A percentile compares a stretch with the other conserved stretches of the same genome.
phyloP scores from a whole-genome alignment of 441 rosid species.

The Erysimum cheiri region DNA sequence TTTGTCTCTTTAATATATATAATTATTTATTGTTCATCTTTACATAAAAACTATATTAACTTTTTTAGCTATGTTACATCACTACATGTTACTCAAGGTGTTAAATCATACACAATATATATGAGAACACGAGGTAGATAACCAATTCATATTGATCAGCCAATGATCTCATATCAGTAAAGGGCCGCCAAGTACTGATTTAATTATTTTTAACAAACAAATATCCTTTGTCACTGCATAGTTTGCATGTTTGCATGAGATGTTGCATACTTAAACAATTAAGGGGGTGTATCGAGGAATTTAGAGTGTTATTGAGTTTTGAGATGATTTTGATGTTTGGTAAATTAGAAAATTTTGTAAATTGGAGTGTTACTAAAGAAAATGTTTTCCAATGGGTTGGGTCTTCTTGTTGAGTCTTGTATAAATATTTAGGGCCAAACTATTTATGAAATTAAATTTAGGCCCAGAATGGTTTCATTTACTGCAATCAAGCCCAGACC shows the following conservation, averaged over 20 bases:
- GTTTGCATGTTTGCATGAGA: background rate
- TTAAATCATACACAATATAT: background rate
- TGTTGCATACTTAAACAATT: background rate
- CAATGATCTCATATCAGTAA: background rate
- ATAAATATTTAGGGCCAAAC: background rate
- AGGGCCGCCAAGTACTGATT: background rate
- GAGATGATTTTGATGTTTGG: no score
- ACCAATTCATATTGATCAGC: background rate
- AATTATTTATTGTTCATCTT: background rate
- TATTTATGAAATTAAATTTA: background rate
- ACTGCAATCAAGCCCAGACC: constrained; percentile 3
- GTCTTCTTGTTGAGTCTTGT: constrained; percentile 3
- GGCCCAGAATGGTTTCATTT: background rate
- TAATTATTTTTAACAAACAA: background rate
- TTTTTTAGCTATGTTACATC: background rate
- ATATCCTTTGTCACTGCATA: constrained; percentile 12
- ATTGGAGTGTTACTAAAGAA: background rate
- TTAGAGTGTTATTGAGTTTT: no score
- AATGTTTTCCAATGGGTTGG: background rate
- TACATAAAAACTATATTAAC: background rate
- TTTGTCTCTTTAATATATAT: background rate
- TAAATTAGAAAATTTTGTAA: no score
- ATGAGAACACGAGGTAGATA: background rate
- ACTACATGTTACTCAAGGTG: background rate
- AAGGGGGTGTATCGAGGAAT: no score